Base-by-base conservation (phyloP, 2,329 filamentous ascomycete genomes). In the Decorospora gaudefroyi region DNA sequence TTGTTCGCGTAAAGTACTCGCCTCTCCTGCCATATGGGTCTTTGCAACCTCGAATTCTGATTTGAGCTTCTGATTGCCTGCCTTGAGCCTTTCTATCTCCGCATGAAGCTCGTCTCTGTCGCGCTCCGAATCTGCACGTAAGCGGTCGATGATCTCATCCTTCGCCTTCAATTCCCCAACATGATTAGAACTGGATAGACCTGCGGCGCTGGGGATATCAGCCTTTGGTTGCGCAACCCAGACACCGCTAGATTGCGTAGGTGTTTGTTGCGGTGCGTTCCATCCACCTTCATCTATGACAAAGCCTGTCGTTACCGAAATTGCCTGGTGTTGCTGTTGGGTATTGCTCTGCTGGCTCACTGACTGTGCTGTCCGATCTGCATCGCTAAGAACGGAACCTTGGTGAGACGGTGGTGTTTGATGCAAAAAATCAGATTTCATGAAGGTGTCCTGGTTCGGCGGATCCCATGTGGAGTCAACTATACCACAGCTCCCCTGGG, bases 101-200 rank as follows among this genome's bases (percentile, higher is more conserved):
- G 44, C 27, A 10, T 31, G 17, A 17, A 49, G 15, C 17, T 36
- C 35, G 8, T 37, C 42, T 25, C 46, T 61, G 7, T 63, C 57
- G 10, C 51, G 50, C 23, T 62, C 56, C 9, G 47, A 19, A 6
- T 66, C 57, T 19, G 30, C 30, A n/a, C 49, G 57, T 12, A 68
- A 35, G 8, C 52, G 52, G 33, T 59, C 59, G 5, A 62, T 39
- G 11, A 57, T 53, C 15, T 68, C 58, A 23, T 67, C 63, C 22
- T 64, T 69, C 6, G 49, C 57, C 34, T 57, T 62, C n/a, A 68
- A 34, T 29, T 68, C 53, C 6, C 55, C 52, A 30, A 42, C 31
- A 42, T 62, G 53, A 26, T 53, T 39, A 5, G 23, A 13, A 16
- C 21, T 28, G 17, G 17, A 13, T 11, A 21, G 11, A 8, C 12